These are phyloP conservation scores for Arabis alpina DNA, from an alignment of 345 rosid species.

Conservation along the genomic window DNA sequence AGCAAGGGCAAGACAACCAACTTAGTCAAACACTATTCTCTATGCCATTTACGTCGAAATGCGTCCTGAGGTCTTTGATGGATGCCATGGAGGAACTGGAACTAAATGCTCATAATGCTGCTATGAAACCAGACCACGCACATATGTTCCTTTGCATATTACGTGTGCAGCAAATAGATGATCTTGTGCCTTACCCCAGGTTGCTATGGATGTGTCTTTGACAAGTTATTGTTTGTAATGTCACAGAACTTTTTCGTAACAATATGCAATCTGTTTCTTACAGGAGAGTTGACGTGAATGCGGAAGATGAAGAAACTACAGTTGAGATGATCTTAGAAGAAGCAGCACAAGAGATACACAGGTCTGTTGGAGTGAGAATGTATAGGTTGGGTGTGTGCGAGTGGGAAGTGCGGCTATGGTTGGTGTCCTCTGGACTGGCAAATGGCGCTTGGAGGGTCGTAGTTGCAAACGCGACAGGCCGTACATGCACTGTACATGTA, in stretches of 20 bases:
- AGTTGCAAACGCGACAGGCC: constrained; percentile 90
- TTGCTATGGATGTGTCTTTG: constrained; percentile 41
- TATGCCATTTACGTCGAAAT: constrained; percentile 75
- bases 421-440: constrained; percentile 75
- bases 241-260: constrained; percentile 25
- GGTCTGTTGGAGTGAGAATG: constrained; percentile 86
- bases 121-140: constrained; percentile 80
- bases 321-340: constrained; percentile 79
- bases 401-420: constrained; percentile 99
- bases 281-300: constrained; percentile 84
- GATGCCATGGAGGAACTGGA: constrained; percentile 98
- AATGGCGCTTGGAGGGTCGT: constrained; percentile 98
- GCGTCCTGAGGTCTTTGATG: constrained; percentile 84
- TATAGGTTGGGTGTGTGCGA: constrained; percentile 87
- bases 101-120: constrained; percentile 84
- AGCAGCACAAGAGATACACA: constrained; percentile 76
- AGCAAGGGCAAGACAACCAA: constrained; percentile 62
- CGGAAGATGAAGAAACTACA: constrained; percentile 71
- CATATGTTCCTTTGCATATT: constrained; percentile 95
- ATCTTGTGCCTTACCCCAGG: constrained; percentile 90
- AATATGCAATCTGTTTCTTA: constrained; percentile 35
- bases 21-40: constrained; percentile 49
- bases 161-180: constrained; percentile 85
- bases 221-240: constrained; percentile 18
- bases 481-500: constrained; percentile 92